phyloP scores from a whole-genome alignment of 805 yeast species.

The Komagataella pastoris region DNA sequence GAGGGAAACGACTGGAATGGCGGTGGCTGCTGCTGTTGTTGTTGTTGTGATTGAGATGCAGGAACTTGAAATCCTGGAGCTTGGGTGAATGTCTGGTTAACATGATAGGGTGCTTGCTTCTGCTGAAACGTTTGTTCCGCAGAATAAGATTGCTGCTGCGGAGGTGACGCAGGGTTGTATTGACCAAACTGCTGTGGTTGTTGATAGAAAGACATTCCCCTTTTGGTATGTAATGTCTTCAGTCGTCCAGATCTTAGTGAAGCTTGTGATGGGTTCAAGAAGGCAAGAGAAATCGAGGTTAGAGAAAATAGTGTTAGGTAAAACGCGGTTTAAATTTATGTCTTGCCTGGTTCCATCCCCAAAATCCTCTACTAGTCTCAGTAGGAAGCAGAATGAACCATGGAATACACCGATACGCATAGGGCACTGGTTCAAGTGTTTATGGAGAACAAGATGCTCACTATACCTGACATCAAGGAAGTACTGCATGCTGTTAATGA shows the following conservation, averaged over 20 bases:
- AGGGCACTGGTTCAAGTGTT: slow-evolving; percentile 3
- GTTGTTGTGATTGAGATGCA: neutral
- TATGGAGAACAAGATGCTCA: slow-evolving; percentile 1
- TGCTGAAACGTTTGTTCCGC: neutral
- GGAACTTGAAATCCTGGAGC: neutral
- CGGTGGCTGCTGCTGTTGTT: neutral
- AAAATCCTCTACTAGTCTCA: neutral
- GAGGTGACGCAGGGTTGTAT: neutral
- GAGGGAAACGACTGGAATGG: neutral
- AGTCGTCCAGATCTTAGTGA: neutral
- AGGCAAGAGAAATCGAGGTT: neutral
- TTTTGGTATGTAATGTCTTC: neutral
- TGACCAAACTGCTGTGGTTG: neutral
- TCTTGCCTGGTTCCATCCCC: too few species aligned
- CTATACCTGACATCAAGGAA: neutral
- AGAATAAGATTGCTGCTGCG: neutral
- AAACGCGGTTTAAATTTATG: neutral
- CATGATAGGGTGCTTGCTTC: neutral
- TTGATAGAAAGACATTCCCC: neutral
- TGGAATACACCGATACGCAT: slow-evolving; percentile 2
- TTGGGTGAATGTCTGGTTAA: neutral
- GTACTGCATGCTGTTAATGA: neutral
- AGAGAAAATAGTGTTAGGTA: neutral
- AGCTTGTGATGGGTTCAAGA: neutral
- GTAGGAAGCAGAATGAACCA: neutral